A percentile compares a stretch with the other conserved stretches of the same genome.
Conservation (phyloP, 345 rosid species). For the Reutealis trisperma region DNA sequence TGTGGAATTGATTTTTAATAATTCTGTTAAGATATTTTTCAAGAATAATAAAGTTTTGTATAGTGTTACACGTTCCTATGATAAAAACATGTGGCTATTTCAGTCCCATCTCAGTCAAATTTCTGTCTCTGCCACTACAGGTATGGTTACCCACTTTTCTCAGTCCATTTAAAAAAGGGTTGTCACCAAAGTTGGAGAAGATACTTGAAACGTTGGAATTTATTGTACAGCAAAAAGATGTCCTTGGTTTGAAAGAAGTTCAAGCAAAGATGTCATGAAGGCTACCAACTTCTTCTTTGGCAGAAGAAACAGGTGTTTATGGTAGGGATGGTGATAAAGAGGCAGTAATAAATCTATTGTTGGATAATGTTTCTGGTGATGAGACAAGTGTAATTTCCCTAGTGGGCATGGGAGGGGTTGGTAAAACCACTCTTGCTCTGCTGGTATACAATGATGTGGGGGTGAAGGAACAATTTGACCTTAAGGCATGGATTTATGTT, state of each 20-base stretch:
- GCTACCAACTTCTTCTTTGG: constrained; percentile 13
- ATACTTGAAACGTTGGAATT: constrained; percentile 29
- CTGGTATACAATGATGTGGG: neutral
- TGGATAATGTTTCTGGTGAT: neutral
- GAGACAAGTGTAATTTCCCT: neutral
- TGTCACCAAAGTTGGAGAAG: constrained; percentile 21
- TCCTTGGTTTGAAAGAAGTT: constrained; percentile 28
- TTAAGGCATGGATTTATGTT: constrained; percentile 5
- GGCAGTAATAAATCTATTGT: neutral
- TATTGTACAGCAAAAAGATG: constrained; percentile 28
- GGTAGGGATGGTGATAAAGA: constrained; percentile 35
- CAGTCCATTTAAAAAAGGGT: neutral
- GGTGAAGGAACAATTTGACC: neutral
- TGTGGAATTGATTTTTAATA: too few species aligned
- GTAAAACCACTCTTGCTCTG: constrained; percentile 7
- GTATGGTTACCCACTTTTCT: neutral
- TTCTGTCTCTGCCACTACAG: too few species aligned
- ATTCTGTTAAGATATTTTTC: too few species aligned
- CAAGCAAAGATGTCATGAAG: constrained; percentile 3
- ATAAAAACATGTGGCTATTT: too few species aligned
- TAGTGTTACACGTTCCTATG: too few species aligned
- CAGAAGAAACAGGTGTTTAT: constrained; percentile 13
- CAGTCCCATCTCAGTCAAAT: too few species aligned
- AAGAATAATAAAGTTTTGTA: too few species aligned
- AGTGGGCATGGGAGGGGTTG: neutral